These are phyloP conservation scores for Xylaria palmicola DNA, from an alignment of 495 filamentous ascomycete species.

Conservation along the genomic window DNA sequence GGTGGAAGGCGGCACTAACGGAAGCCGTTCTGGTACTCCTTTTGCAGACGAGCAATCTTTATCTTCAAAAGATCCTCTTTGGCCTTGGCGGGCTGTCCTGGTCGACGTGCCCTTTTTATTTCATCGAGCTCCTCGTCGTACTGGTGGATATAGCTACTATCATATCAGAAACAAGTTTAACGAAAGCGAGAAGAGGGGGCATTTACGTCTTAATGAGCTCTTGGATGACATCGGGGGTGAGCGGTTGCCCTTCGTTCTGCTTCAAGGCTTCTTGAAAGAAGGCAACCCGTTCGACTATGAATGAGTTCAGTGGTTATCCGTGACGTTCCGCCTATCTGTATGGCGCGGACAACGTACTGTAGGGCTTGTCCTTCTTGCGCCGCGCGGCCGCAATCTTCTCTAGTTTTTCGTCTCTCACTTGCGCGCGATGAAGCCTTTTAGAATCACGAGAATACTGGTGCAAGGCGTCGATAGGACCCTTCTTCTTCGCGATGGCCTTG, in stretches of 20 bases:
- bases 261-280: conserved; percentile 66
- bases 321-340: background rate
- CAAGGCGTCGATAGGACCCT: conserved; percentile 63
- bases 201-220: conserved; percentile 62
- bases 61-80: conserved; percentile 75
- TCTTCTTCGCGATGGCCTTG: conserved; percentile 80
- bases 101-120: conserved; percentile 71
- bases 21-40: conserved; percentile 82
- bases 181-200: background rate
- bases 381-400: conserved; percentile 60
- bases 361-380: conserved; percentile 65
- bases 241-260: conserved; percentile 50
- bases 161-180: conserved; percentile 5
- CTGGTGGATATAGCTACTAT: conserved; percentile 69
- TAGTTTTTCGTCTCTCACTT: conserved; percentile 72
- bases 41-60: conserved; percentile 65
- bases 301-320: background rate
- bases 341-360: conserved; percentile 56
- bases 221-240: conserved; percentile 60
- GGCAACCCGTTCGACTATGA: conserved; percentile 65
- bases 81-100: conserved; percentile 76
- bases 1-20: conserved; percentile 43
- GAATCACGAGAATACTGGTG: conserved; percentile 83
- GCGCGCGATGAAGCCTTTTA: conserved; percentile 69
- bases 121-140: conserved; percentile 71